Base-by-base conservation (phyloP, 2,329 filamentous ascomycete species). In the Geosmithia putterillii region DNA sequence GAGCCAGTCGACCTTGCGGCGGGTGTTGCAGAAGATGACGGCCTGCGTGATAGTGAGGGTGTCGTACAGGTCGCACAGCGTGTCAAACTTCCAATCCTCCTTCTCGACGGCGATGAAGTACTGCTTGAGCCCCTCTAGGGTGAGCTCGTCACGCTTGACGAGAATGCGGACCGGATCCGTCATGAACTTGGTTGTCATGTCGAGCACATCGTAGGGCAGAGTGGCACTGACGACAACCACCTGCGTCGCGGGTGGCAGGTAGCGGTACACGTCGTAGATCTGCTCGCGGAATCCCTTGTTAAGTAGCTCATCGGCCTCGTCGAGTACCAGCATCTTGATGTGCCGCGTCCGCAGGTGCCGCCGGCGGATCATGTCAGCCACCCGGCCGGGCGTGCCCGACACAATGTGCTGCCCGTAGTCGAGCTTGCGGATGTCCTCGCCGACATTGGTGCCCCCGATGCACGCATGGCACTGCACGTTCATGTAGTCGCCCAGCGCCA, bases 151-250 rank as follows among this genome's bases (percentile, higher is more conserved):
- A 81, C 89, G 89, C 79, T 96, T 95, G 62, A 96, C 90, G 21
- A 96, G 76, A 57, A 96, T 94, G 51, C 90, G 84, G 39, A 95
- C 90, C 1, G 90, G 90, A 56, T 96, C 90, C 21, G 87, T 95
- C 92, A 98, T 98, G 75, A 98, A 98, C 66, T 96, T 96, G 52
- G 90, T 96, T 25, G 92, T 98, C 85, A 98, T 95, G 64, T 96
- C 90, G 43, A 98, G 78, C 18, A 98, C 92, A 59, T 98, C 92
- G 71, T 96, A 94, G 39, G 92, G 92, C 28, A 98, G 81, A 4
- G 92, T 98, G 50, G 92, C 92, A 43, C 87, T 95, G 53, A 98
- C 87, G 22, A 98, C 87, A 3, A 96, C 92, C n/a, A 96, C 92
- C 65, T 98, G 92, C 1, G 92, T 98, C 5, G 90, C 88, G 21